phyloP scores from a whole-genome alignment of 345 rosid genomes.

The Murraya koenigii region DNA sequence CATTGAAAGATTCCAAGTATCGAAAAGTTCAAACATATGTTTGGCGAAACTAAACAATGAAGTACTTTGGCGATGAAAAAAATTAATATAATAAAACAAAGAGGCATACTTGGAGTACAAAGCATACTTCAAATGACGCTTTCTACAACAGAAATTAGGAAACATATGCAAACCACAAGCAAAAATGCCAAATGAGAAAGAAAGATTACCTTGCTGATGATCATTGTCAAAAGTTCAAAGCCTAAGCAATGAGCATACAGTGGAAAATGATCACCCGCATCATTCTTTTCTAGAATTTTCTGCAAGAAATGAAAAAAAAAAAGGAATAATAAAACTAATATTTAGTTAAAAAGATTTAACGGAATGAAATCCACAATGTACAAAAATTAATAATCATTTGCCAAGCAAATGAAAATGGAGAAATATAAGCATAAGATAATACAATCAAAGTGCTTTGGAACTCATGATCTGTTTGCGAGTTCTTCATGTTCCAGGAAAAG shows the following conservation, averaged over 20 bases:
- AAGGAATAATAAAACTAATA: background rate
- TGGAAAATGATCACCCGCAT: slow-evolving; percentile 74
- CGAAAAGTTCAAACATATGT: background rate
- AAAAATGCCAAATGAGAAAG: background rate
- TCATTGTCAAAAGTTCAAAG: slow-evolving; percentile 84
- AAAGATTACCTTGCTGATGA: slow-evolving; percentile 59
- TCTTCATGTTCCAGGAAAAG: background rate
- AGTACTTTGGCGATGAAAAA: too few relatives aligned
- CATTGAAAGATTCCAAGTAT: background rate
- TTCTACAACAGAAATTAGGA: background rate
- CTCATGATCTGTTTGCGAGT: background rate
- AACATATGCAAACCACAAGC: background rate
- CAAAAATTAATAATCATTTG: too few relatives aligned
- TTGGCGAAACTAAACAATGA: background rate
- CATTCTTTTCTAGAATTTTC: slow-evolving; percentile 73
- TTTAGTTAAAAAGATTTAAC: too few relatives aligned
- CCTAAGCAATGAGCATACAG: slow-evolving; percentile 77
- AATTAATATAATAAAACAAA: background rate
- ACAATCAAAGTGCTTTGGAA: background rate
- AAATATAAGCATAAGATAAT: background rate
- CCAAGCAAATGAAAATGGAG: background rate
- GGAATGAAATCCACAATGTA: background rate
- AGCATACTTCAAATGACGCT: background rate
- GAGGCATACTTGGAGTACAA: background rate
- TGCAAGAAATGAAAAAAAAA: slow-evolving; percentile 30